Percentiles rank a stretch among this genome's conserved stretches.
phyloP scores from a whole-genome alignment of 441 rosid species.

The Kokia cookei region DNA sequence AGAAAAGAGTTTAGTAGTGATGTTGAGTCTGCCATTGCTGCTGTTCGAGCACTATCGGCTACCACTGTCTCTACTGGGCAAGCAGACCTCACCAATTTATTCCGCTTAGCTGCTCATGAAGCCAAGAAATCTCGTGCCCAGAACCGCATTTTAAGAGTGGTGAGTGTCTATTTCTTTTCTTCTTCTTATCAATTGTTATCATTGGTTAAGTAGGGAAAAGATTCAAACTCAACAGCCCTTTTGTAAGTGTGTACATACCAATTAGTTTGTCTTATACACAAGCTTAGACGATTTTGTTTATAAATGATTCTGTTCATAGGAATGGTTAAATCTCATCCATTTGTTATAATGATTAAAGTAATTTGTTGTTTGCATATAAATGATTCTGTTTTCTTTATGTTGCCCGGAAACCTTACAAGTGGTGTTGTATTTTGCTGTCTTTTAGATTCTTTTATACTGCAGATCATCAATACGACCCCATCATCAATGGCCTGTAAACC shows the following conservation, averaged over 20 bases:
- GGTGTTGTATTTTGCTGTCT: neutral
- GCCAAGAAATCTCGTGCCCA: slow-evolving; percentile 68
- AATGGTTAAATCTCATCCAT: neutral
- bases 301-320: neutral
- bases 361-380: neutral
- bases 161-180: slow-evolving; percentile 20
- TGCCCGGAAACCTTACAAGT: neutral
- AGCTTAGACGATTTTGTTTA: no score
- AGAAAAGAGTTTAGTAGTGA: slow-evolving; percentile 80
- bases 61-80: slow-evolving; percentile 46
- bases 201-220: neutral
- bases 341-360: neutral
- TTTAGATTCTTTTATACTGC: slow-evolving; percentile 82
- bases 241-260: neutral
- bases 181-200: neutral
- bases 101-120: slow-evolving; percentile 77
- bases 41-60: slow-evolving; percentile 57
- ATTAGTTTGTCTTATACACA: neutral
- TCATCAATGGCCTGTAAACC: slow-evolving; percentile 70
- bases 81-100: slow-evolving; percentile 80
- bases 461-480: slow-evolving; percentile 73
- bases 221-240: neutral
- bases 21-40: slow-evolving; percentile 58
- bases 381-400: neutral
- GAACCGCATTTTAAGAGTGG: slow-evolving; percentile 79